Evolutionary conservation across 106 monocot genomes (phyloP).

Genomic region (Chionographis japonica): DNA sequence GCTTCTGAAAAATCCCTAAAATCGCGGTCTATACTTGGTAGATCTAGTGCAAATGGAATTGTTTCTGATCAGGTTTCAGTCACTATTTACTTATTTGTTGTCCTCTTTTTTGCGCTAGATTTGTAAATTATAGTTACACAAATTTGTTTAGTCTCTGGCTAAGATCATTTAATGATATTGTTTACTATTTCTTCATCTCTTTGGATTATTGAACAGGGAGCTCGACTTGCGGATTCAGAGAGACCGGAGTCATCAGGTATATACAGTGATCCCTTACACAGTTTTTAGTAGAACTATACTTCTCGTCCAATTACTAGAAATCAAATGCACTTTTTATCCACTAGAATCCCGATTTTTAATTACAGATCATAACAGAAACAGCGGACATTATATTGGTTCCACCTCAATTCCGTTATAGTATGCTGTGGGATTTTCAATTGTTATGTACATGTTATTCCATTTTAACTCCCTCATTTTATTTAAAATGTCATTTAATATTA

Average conservation of each 20-base stretch:
- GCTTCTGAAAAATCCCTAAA: slow-evolving; percentile 71
- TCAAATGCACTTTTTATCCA: no score
- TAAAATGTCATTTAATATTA: no score
- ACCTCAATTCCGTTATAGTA: no score
- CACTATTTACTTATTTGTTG: slow-evolving; percentile 1
- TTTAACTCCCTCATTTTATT: no score
- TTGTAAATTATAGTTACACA: neutral
- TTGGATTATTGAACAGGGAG: slow-evolving; percentile 31
- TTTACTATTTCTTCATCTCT: neutral
- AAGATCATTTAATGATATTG: no score
- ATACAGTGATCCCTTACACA: neutral
- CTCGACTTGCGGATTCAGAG: slow-evolving; percentile 52
- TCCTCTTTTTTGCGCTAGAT: neutral
- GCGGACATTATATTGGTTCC: no score
- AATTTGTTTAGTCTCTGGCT: neutral
- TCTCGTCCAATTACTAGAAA: neutral
- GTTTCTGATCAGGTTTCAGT: slow-evolving; percentile 59
- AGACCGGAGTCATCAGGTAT: slow-evolving; percentile 59
- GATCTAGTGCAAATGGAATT: slow-evolving; percentile 76
- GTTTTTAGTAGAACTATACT: neutral
- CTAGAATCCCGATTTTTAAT: no score
- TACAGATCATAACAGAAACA: no score
- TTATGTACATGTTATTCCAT: no score
- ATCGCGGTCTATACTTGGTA: slow-evolving; percentile 70
- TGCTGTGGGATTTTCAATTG: no score